Evolutionary conservation across 805 yeast species (phyloP).

Genomic region (Starmerella geochares): DNA sequence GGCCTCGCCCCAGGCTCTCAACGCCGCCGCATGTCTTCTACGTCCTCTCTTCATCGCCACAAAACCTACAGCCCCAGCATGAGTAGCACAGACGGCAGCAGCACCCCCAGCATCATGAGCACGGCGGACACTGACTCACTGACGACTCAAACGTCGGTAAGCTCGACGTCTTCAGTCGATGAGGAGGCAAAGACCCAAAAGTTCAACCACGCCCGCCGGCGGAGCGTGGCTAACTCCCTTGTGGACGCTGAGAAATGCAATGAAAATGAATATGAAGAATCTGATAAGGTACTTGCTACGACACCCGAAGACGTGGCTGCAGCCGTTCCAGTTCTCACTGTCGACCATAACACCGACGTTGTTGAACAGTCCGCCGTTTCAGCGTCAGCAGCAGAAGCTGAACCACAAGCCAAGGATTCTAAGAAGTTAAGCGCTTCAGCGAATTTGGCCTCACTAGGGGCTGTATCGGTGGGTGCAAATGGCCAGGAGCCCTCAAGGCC

Average conservation of each 20-base stretch:
- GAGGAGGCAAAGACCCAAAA: neutral
- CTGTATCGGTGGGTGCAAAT: too few species aligned
- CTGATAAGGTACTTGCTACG: neutral
- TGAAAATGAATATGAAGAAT: too few species aligned
- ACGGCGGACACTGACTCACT: slow-evolving; percentile 13
- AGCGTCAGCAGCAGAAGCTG: too few species aligned
- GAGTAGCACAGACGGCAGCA: slow-evolving; percentile 19
- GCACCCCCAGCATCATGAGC: slow-evolving; percentile 11
- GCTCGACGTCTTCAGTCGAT: slow-evolving; percentile 6
- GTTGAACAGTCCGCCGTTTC: too few species aligned
- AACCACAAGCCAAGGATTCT: too few species aligned
- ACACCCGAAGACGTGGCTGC: neutral
- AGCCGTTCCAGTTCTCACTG: too few species aligned
- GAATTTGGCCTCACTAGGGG: too few species aligned
- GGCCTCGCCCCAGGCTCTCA: neutral
- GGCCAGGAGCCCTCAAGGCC: too few species aligned
- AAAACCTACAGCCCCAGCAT: slow-evolving; percentile 8
- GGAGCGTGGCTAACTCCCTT: neutral
- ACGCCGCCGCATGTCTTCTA: slow-evolving; percentile 3
- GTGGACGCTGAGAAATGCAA: too few species aligned
- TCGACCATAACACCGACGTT: too few species aligned
- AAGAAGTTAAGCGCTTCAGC: too few species aligned
- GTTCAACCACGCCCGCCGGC: neutral
- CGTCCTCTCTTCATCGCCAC: slow-evolving; percentile 4
- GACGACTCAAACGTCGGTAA: slow-evolving; percentile 18